phyloP scores from a whole-genome alignment of 2,329 filamentous ascomycete genomes.

The Aspergillus sp. region DNA sequence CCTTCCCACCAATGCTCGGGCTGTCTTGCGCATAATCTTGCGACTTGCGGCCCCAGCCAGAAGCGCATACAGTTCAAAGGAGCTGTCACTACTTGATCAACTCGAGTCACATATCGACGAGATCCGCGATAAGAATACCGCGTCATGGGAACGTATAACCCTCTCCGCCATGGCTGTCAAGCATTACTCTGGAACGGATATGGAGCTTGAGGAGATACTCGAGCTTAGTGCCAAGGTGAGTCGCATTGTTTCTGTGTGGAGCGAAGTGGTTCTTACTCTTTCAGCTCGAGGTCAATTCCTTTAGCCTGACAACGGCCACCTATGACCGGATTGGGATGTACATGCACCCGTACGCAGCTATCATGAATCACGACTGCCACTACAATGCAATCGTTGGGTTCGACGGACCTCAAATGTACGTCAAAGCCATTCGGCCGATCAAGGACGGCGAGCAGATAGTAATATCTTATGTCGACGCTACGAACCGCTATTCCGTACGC shows the following conservation, averaged over 20 bases:
- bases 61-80: conserved; percentile 41
- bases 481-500: conserved; percentile 55
- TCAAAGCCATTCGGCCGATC: conserved; percentile 60
- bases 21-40: conserved; percentile 58
- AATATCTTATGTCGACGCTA: conserved; percentile 66
- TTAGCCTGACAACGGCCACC: conserved; percentile 60
- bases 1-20: conserved; percentile 61
- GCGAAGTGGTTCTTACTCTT: background rate
- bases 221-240: conserved; percentile 54
- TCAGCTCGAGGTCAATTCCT: conserved; percentile 61
- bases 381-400: conserved; percentile 64
- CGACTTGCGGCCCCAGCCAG: conserved; percentile 34
- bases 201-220: conserved; percentile 48
- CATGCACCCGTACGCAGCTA: conserved; percentile 58
- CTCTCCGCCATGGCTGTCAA: conserved; percentile 60
- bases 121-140: conserved; percentile 46
- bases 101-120: conserved; percentile 56
- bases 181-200: conserved; percentile 55
- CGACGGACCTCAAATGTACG: conserved; percentile 55
- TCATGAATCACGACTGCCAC: conserved; percentile 66
- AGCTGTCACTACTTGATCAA: conserved; percentile 49
- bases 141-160: conserved; percentile 54
- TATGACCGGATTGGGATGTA: conserved; percentile 64
- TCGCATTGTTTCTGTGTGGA: background rate
- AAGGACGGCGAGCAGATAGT: conserved; percentile 61